These are phyloP conservation scores for Colletotrichum sp. DNA, from an alignment of 2,329 filamentous ascomycete species.

Conservation along the genomic window DNA sequence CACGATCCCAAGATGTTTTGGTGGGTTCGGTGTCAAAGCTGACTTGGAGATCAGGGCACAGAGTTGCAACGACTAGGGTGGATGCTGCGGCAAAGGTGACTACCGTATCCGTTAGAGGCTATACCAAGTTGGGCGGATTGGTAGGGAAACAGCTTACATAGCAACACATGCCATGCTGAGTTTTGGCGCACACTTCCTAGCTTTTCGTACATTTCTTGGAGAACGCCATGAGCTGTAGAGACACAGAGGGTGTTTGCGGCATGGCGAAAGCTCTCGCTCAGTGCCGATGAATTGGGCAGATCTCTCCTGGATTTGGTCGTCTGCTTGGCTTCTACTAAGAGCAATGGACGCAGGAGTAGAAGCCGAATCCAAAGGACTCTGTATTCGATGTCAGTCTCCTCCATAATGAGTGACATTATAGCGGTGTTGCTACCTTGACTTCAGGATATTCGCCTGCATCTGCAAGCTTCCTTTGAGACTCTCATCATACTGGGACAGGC, in stretches of 20 bases:
- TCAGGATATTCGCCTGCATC: conserved; percentile 4
- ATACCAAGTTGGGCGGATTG: fast-evolving
- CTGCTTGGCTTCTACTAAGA: background rate
- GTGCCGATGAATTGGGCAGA: background rate
- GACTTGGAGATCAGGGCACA: background rate
- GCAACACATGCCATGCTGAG: background rate
- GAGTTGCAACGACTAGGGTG: background rate
- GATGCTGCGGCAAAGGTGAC: conserved; percentile 2
- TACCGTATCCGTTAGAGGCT: fast-evolving
- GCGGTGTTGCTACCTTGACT: background rate
- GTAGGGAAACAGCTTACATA: background rate
- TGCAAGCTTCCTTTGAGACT: background rate
- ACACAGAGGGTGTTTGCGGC: background rate
- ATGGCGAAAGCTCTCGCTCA: background rate
- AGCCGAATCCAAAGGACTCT: background rate
- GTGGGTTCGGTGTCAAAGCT: background rate
- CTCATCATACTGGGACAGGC: background rate
- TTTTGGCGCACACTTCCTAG: background rate
- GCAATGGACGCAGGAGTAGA: background rate
- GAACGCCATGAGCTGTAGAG: background rate
- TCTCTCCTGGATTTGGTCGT: background rate
- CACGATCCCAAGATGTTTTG: background rate
- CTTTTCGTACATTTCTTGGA: background rate
- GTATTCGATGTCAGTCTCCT: fast-evolving
- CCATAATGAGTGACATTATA: fast-evolving